phyloP scores from a whole-genome alignment of 2,329 filamentous ascomycete species.

The Aurifilum marmelostoma region DNA sequence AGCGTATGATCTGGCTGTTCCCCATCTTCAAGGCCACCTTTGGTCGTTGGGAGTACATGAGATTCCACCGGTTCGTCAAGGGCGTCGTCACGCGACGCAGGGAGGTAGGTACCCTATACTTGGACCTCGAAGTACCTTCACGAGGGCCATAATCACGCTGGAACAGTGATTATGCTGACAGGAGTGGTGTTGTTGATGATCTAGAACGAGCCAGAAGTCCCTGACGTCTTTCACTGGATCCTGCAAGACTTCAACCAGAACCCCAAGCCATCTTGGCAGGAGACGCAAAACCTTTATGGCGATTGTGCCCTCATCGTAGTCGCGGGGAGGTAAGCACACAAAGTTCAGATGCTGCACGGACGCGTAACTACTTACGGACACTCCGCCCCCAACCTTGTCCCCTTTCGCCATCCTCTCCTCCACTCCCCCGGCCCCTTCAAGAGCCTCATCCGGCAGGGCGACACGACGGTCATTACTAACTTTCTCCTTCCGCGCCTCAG shows the following conservation, averaged over 20 bases:
- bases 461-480: no score
- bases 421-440: no score
- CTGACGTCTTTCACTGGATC: constrained; percentile 41
- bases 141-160: no score
- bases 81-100: constrained; percentile 28
- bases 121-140: no score
- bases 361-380: no score
- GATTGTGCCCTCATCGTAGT: constrained; percentile 39
- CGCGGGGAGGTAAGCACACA: constrained; percentile 37
- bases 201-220: constrained; percentile 25
- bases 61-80: constrained; percentile 32
- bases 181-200: not conserved
- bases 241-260: constrained; percentile 35
- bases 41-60: constrained; percentile 30
- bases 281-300: constrained; percentile 34
- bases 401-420: no score
- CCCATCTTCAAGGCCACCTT: constrained; percentile 28
- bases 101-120: constrained; percentile 20
- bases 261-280: constrained; percentile 31
- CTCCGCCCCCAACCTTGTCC: not conserved
- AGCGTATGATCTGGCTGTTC: constrained; percentile 20
- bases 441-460: no score
- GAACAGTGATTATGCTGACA: not conserved
- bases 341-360: no score
- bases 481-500: no score